These are phyloP conservation scores for Solanum corneliomulleri DNA, from an alignment of 257 asterid genomes.

Conservation along the genomic window DNA sequence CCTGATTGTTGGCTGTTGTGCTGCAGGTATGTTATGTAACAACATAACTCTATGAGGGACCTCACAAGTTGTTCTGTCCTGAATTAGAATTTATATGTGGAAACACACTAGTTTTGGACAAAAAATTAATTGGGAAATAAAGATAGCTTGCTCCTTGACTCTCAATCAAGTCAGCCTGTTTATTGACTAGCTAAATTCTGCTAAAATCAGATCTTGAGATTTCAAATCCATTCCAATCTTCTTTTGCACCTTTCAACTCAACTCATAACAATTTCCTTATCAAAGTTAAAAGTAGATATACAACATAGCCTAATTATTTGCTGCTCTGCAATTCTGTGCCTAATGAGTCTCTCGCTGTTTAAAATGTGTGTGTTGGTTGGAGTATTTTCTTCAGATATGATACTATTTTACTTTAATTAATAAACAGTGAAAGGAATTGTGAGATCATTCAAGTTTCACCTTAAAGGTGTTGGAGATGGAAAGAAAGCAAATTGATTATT, in stretches of 20 bases:
- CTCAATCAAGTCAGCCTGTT: too few relatives aligned
- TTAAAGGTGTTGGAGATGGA: background rate
- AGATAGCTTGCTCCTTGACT: background rate
- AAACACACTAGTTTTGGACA: background rate
- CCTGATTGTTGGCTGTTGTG: constrained; percentile 74
- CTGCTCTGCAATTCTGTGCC: background rate
- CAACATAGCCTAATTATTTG: background rate
- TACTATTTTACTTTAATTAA: background rate
- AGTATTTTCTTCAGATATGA: background rate
- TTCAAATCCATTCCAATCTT: background rate
- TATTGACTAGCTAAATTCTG: background rate
- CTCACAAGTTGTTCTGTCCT: background rate
- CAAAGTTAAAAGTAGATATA: background rate
- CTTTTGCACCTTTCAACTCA: background rate
- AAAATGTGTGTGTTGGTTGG: background rate
- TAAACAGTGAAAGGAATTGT: background rate
- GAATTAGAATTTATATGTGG: background rate
- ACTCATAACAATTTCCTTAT: background rate
- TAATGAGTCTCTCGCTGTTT: background rate
- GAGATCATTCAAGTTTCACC: background rate
- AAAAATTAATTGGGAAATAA: background rate
- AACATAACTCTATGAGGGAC: background rate
- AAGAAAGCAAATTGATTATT: background rate
- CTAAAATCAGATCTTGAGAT: background rate
- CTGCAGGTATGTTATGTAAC: constrained; percentile 45